Percentiles rank a stretch among this genome's conserved stretches.
These are phyloP conservation scores for Ophiostoma novo-ulmi DNA, from an alignment of 2,329 filamentous ascomycete genomes.

Conservation along the genomic window DNA sequence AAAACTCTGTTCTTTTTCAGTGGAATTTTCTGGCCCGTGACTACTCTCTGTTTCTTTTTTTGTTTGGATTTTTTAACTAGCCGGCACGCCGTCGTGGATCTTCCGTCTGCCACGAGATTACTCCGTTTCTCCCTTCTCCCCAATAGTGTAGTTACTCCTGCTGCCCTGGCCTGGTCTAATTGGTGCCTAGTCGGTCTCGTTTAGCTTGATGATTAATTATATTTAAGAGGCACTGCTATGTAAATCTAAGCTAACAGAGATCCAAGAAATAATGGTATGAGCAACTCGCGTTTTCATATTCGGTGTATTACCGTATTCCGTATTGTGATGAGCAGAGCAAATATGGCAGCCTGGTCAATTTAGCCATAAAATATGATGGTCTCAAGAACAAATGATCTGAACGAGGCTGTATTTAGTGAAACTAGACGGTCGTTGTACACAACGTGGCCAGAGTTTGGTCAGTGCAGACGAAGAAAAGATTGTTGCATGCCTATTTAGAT, in stretches of 20 bases:
- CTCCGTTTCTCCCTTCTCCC: neutral
- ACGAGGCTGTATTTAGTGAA: neutral
- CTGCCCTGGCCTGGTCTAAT: neutral
- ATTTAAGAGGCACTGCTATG: neutral
- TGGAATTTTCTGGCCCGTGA: neutral
- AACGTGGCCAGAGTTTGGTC: neutral
- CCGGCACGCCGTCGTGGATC: neutral
- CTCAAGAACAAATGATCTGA: neutral
- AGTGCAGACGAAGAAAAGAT: neutral
- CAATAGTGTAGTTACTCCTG: neutral
- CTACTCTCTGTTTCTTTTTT: neutral
- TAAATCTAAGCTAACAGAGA: too few species aligned
- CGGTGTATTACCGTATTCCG: neutral
- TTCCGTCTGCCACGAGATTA: neutral
- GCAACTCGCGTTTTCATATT: neutral
- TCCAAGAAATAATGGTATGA: too few species aligned
- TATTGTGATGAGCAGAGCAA: neutral
- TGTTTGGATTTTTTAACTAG: neutral
- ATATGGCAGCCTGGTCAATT: neutral
- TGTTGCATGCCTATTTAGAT: neutral
- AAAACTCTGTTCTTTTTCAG: neutral
- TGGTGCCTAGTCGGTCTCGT: conserved; percentile 7
- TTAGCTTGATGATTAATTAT: neutral
- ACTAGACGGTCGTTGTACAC: neutral
- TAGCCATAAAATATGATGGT: neutral